Base-by-base conservation (phyloP, 2,329 filamentous ascomycete genomes). In the Paramyrothecium sp. region DNA sequence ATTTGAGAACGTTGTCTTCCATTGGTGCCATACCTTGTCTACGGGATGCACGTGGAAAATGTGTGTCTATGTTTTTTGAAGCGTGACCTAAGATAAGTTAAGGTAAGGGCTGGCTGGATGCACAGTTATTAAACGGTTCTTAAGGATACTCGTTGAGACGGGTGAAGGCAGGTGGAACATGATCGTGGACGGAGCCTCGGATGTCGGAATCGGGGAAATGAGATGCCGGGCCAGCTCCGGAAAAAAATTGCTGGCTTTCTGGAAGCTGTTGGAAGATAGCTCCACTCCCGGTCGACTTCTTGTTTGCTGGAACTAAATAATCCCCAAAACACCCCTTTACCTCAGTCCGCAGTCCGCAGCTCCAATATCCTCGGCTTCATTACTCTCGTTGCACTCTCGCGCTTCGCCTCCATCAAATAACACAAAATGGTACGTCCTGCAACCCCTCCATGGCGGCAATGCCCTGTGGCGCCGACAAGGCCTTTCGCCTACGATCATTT, bases 241-340 rank as follows among this genome's bases (percentile, higher is more conserved):
- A 62, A 67, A 75, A 73, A 74, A 74, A 73, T 73, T 73, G 69
- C 67, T 65, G 63, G 63, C 64, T 64, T 73, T 74, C 70, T 75
- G 71, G 73, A 75, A 75, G 73, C 70, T 73, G 64, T 74, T 75
- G 58, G 73, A 73, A 73, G 61, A 67, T 38, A 72, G 69, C 64
- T 69, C 71, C 71, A 70, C 67, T 58, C 51, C 60, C 59, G 61
- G 58, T 59, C 63, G 64, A 62, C 68, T 64, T 58, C 58, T 64
- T 58, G 57, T 66, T n/a, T 59, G 58, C 66, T 58, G 51, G 30
- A 56, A 54, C 38, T 53, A 22, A 23, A 49, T 23, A 22, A 16
- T n/a, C 61, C 60, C 56, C 61, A 59, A 60, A 58, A 57, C 58
- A 53, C 60, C 60, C 53, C 60, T 46, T 58, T 61, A 56, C 56